Evolutionary conservation across 164 flowering plant genomes (phyloP), one percentile per base, ranked within the genome.

Genomic region (grape (Vitis vinifera)): DNA sequence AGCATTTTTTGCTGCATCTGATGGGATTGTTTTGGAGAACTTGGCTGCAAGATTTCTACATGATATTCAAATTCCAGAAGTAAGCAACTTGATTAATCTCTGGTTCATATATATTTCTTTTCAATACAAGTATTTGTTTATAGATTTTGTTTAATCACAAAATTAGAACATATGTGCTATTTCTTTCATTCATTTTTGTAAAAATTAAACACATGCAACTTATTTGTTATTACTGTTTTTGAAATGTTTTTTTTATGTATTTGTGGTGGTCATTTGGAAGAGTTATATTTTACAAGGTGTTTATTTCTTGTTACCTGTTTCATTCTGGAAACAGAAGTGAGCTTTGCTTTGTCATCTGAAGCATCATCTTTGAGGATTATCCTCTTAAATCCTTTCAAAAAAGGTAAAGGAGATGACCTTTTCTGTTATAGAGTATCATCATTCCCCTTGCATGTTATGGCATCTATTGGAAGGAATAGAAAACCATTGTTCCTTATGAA

Each of bases 1-100:
- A 29, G 98, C 97, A 27, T 92, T 91, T 74, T 92, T 92, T 67
- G 98, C 98, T 63, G 88, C 97, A 51, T 91, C 98, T 60, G 98
- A 92, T 83, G 98, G 98, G 63, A 92, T 92, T 67, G 98, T 92
- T 61, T 75, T 92, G 77, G 97, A 92, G 77, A 92, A 92, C 69
- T 78, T 92, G 80, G 98, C 94, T 70, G 93, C 86, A 10, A 82
- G 97, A 67, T 92, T 92, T 75, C 63, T 92, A 58, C 85, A 84
- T 30, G 98, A 92, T 68, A 84, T 92, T 68, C 92, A 92, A 77
- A 76, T 88, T 61, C 86, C 94, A 19, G 94, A 92, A 93, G 97
- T 89, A 15, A 16, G 10, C 51, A 14, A 58, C 29, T 51, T 49
- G 55, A 37, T 44, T 15, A 49, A 14, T 15, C 59, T 4, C 13